Evolutionary conservation across 1,139 yeast genomes (phyloP).

Genomic region (Suhomyces maxii): DNA sequence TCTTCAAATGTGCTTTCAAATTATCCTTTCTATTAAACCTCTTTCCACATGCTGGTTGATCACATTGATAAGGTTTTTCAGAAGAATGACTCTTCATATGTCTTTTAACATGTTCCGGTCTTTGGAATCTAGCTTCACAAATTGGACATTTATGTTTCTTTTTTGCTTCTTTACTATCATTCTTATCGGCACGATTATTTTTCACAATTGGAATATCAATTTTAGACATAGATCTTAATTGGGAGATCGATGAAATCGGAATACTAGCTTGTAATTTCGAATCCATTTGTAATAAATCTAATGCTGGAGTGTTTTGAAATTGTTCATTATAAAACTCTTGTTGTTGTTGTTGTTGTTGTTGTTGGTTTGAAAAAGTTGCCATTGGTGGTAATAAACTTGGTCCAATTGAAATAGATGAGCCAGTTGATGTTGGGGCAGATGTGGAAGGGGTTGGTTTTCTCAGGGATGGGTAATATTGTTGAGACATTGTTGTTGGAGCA

Average conservation of each 20-base stretch:
- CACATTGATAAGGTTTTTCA: slow-evolving; percentile 83
- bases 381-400: slow-evolving; percentile 39
- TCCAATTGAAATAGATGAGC: not conserved
- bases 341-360: slow-evolving; percentile 4
- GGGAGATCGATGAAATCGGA: slow-evolving; percentile 14
- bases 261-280: slow-evolving; percentile 12
- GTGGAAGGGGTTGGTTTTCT: slow-evolving; percentile 2
- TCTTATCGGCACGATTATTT: slow-evolving; percentile 20
- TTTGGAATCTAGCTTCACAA: slow-evolving; percentile 72
- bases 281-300: slow-evolving; percentile 9
- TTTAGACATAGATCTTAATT: slow-evolving; percentile 15
- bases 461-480: slow-evolving; percentile 1
- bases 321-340: slow-evolving; percentile 4
- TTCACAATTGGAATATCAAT: slow-evolving; percentile 18
- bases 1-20: slow-evolving; percentile 66
- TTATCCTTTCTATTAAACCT: slow-evolving; percentile 56
- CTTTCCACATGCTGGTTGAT: slow-evolving; percentile 70
- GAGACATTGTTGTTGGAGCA: slow-evolving; percentile 12
- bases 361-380: slow-evolving; percentile 31
- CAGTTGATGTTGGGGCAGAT: not conserved
- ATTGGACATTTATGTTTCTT: slow-evolving; percentile 76
- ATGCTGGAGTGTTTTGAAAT: slow-evolving; percentile 1
- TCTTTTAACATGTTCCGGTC: slow-evolving; percentile 91
- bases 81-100: slow-evolving; percentile 86
- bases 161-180: slow-evolving; percentile 51